A percentile compares a stretch with the other conserved stretches of the same genome.
Evolutionary conservation across 257 asterid species (phyloP).

Genomic region (Nicotiana tomentosiformis): DNA sequence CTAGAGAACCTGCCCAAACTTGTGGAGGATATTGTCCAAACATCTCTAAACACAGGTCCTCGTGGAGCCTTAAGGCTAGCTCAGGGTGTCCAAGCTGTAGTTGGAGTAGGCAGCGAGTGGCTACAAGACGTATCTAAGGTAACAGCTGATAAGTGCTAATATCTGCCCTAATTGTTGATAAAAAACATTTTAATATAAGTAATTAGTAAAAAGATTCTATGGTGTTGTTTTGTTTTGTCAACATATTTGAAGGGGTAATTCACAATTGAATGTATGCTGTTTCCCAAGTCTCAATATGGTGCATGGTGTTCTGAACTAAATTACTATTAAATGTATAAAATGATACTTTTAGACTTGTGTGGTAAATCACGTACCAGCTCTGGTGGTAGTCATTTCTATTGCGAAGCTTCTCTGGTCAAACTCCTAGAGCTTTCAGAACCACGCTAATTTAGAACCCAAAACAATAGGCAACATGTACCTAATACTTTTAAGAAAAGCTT

Average conservation of each 20-base stretch:
- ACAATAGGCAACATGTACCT: neutral
- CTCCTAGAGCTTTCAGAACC: neutral
- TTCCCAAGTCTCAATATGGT: neutral
- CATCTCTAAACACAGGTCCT: constrained; percentile 94
- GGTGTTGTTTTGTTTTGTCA: neutral
- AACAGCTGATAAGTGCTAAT: neutral
- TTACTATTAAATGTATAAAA: neutral
- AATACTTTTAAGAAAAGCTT: neutral
- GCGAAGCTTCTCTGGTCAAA: neutral
- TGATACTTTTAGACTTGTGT: neutral
- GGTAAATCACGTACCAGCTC: neutral
- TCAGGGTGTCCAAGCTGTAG: constrained; percentile 94
- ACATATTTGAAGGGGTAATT: neutral
- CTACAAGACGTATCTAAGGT: constrained; percentile 87
- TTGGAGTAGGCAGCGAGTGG: constrained; percentile 98
- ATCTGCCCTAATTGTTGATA: neutral
- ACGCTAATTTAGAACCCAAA: neutral
- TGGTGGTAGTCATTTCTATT: neutral
- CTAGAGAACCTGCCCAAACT: constrained; percentile 79
- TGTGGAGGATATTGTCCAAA: constrained; percentile 75
- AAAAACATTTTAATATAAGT: neutral
- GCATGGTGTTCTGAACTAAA: neutral
- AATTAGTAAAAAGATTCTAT: neutral
- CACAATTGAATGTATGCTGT: neutral
- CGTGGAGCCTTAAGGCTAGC: constrained; percentile 91